Base-by-base conservation (phyloP, 2,329 filamentous ascomycete genomes). In the Penicillium sumatraense region DNA sequence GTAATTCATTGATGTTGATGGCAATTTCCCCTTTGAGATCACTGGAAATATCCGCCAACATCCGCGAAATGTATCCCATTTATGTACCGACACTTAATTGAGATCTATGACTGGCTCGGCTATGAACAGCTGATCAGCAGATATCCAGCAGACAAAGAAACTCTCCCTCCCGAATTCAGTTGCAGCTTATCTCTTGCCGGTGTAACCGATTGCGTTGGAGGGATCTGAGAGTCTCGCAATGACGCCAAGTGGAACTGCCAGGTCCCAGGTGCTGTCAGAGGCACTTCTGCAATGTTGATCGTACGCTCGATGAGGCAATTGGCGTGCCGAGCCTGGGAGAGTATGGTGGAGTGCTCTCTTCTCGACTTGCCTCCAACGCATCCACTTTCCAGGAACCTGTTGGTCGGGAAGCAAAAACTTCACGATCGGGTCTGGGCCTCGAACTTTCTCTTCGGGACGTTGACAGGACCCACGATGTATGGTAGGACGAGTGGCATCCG, bases 201-300 rank as follows among this genome's bases (percentile, higher is more conserved):
- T 59, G 56, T 59, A 58, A 61, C 60, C 13, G 41, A 53, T 47
- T 35, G 18, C 21, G 29, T 36, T 45, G 27, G 26, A 45, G 14
- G 23, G 31, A 48, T 45, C 3, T 35, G 7, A 26, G 18, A 33
- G 14, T 20, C 16, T 23, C 26, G 3, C 23, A 44, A 23, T 11
- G 40, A 45, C 13, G 7, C 41, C 14, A 20, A 11, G 24, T 18
- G 3, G 24, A 20, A 45, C 13, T 20, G 6, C 33, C 24, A 11
- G 16, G 36, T 29, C 2, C n/a, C 27, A 21, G 13, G 11, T 31
- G 26, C 42, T 46, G 42, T 33, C 26, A 46, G 11, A 14, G 14
- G 5, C 10, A 8, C 7, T 42, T 20, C 13, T 49, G 18, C 38
- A 46, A 31, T 45, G 46, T 36, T 24, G 52, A 56, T 59, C 53